Base-by-base conservation (phyloP, 176 grass and related monocot species). In the Cocos nucifera region DNA sequence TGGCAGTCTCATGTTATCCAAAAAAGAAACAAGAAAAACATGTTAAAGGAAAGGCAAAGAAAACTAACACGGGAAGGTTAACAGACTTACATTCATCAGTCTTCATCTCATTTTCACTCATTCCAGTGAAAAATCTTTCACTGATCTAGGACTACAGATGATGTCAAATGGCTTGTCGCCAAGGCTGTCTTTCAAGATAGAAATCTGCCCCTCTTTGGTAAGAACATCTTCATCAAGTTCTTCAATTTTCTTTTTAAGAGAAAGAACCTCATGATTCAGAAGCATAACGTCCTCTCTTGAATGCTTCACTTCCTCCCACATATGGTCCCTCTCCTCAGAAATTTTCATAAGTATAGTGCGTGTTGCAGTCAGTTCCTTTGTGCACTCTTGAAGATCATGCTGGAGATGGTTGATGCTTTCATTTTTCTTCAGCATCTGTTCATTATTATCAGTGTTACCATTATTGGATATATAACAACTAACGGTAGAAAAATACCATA, bases 281-380 rank as follows among this genome's bases (percentile, higher is more conserved):
- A 44, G 35, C 35, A 44, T 44, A 14, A 44, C 35, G 12, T 10
- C 35, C 35, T 44, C 35, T 44, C 35, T 44, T 44, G 35, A 44
- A 14, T 9, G 10, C 35, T 44, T 44, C 35, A 69, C 64, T 58
- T 96, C 92, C 67, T 90, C 75, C 78, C 80, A 90, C 19, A 77
- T 65, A 4, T 80, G 30, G 64, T 96, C 86, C 71, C 75, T 87
- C 76, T 90, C 91, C 15, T 82, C 69, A 3, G 82, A 79, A 1
- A 86, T 62, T 16, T 77, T 88, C 79, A 90, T 84, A 17, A 96
- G 86, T 24, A 75, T 75, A 20, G 72, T 76, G 12, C 87, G 80
- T 9, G 83, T 75, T 22, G 80, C 50, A 44, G 39, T 79, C 22
- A 90, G 52, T 75, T 96, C 86, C 75, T 85, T 87, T 18, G 75